These are phyloP conservation scores for Rhizopogon salebrosus DNA, from an alignment of 768 basidiomycete genomes.

Conservation along the genomic window DNA sequence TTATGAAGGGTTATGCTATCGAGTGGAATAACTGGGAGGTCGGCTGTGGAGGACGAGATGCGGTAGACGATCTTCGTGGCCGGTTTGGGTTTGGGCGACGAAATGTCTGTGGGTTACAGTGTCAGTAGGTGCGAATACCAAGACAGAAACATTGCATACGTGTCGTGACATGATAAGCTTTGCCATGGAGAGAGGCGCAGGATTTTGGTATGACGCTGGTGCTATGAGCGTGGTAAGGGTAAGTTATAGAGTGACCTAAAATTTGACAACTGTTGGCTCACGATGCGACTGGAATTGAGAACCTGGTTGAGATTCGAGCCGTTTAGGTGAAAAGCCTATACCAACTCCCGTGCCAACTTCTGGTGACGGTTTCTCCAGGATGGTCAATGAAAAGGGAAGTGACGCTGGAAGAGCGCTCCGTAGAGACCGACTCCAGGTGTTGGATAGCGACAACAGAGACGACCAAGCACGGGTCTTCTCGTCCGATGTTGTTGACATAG, in stretches of 20 bases:
- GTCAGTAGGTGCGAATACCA: slow-evolving; percentile 7
- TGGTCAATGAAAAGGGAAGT: slow-evolving; percentile 19
- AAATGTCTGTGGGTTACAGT: slow-evolving; percentile 22
- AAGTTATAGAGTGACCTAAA: neutral
- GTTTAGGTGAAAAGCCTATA: slow-evolving; percentile 7
- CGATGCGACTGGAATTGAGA: slow-evolving; percentile 28
- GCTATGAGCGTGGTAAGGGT: slow-evolving; percentile 29
- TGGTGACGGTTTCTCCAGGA: slow-evolving; percentile 16
- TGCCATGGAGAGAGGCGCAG: slow-evolving; percentile 43
- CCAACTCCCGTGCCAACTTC: slow-evolving; percentile 7
- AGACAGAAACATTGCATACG: slow-evolving; percentile 25
- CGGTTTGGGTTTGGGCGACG: slow-evolving; percentile 26
- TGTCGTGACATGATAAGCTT: slow-evolving; percentile 52
- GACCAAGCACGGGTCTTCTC: slow-evolving; percentile 11
- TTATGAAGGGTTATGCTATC: slow-evolving; percentile 20
- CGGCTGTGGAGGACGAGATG: slow-evolving; percentile 25
- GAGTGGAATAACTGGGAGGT: slow-evolving; percentile 30
- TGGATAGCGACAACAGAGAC: slow-evolving; percentile 1
- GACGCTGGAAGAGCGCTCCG: slow-evolving; percentile 20
- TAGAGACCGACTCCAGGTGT: slow-evolving; percentile 16
- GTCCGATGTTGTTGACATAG: slow-evolving; percentile 4
- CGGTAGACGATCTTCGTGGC: slow-evolving; percentile 17
- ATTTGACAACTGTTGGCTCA: slow-evolving; percentile 12
- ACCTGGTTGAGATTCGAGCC: slow-evolving; percentile 5
- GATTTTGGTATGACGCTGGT: slow-evolving; percentile 38